These are phyloP conservation scores for Colletotrichum paranaense DNA, from an alignment of 2,329 filamentous ascomycete genomes.

Conservation along the genomic window DNA sequence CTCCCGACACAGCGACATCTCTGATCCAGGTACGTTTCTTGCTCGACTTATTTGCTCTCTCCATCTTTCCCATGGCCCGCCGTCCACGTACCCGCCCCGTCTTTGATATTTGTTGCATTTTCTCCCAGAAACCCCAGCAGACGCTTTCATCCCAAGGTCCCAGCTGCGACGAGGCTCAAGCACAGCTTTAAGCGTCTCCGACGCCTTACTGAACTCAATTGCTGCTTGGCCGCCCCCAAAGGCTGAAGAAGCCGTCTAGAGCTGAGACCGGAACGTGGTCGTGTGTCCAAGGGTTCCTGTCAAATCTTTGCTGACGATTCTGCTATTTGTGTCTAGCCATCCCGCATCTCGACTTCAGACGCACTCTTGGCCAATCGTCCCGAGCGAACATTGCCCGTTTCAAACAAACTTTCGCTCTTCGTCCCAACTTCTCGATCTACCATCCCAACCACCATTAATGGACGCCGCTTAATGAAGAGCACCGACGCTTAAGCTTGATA, in stretches of 20 bases:
- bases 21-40: conserved; percentile 31
- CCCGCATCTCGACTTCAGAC: conserved; percentile 25
- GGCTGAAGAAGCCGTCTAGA: neutral
- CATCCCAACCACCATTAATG: conserved; percentile 27
- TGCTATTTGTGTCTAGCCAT: conserved; percentile 21
- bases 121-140: conserved; percentile 3
- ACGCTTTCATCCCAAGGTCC: conserved; percentile 15
- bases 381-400: conserved; percentile 4
- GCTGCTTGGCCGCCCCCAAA: neutral
- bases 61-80: neutral
- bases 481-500: conserved; percentile 16
- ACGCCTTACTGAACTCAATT: conserved; percentile 24
- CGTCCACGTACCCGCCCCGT: neutral
- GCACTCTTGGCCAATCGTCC: conserved; percentile 18
- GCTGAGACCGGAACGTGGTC: conserved; percentile 24
- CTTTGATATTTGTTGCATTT: neutral
- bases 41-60: neutral
- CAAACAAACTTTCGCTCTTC: conserved; percentile 23
- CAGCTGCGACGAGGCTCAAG: conserved; percentile 27
- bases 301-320: conserved; percentile 21
- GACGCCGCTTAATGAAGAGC: conserved; percentile 30
- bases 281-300: conserved; percentile 22
- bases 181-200: conserved; percentile 15
- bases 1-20: conserved; percentile 25
- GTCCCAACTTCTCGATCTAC: conserved; percentile 11